Base-by-base conservation (phyloP, 495 filamentous ascomycete species). In the Paragyromitra xinjiangensis region DNA sequence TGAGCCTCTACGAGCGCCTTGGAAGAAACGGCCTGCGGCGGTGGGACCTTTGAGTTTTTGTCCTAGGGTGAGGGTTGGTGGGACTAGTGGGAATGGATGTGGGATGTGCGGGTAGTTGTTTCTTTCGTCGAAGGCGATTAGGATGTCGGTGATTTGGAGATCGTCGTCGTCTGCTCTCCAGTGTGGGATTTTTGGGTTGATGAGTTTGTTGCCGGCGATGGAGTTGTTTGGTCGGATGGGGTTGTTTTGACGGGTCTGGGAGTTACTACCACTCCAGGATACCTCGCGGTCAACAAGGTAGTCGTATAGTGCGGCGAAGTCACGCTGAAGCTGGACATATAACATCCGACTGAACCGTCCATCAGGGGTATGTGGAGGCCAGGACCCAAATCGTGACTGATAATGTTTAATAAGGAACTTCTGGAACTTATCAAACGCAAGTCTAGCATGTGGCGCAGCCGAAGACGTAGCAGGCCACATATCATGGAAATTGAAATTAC, bases 201-300 rank as follows among this genome's bases (percentile, higher is more conserved):
- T 86, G 50, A 88, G 86, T 82, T 92, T 90, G 80, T 88, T 86
- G 87, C 89, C 89, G 6, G 55, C 11, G 40, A 34, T 39, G 0
- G 56, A 42, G n/a, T 64, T 69, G 39, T 72, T 63, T 29, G 73
- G 44, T 64, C 84, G 87, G 1, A 84, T 85, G 1, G 45, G 45
- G 14, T 71, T 29, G 9, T 63, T 26, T 61, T 64, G 48, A n/a
- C 65, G 50, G 62, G 86, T 87, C 72, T 91, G 89, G 19, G 61
- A 24, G 8, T 73, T 64, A 24, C 50, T 45, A 12, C 55, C 45
- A 37, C 26, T 78, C 88, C 91, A 93, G 0, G 87, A 81, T 11
- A 92, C 86, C 64, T 92, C 89, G 2, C 90, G 86, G 82, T 92
- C 90, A 44, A 93, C 90, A 4, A 93, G 85, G 76, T 91, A 93